A percentile compares a stretch with the other conserved stretches of the same genome.
Conservation (phyloP, 306 rosid species). For the Fragaria nilgerrensis region DNA sequence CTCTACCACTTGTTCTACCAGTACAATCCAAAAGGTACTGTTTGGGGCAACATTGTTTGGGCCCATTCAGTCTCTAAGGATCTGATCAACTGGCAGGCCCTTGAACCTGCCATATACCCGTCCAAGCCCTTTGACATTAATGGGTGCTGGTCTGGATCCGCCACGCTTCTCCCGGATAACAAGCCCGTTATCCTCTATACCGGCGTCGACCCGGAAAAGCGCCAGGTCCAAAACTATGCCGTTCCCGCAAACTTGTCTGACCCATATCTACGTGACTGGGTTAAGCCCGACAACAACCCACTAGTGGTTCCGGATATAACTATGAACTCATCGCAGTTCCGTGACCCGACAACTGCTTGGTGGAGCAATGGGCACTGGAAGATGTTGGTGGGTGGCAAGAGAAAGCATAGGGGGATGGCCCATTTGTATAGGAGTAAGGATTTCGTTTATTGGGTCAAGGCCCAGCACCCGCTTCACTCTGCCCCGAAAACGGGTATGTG, state of each 20-base stretch:
- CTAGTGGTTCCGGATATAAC: constrained; percentile 17
- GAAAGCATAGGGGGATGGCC: constrained; percentile 49
- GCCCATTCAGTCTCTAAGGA: constrained; percentile 84
- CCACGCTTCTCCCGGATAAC: constrained; percentile 60
- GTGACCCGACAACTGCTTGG: constrained; percentile 88
- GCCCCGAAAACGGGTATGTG: constrained; percentile 59
- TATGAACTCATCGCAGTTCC: constrained; percentile 50
- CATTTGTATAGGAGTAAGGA: constrained; percentile 59
- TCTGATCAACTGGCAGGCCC: constrained; percentile 65
- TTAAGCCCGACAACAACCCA: constrained; percentile 66
- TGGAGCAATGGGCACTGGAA: constrained; percentile 58
- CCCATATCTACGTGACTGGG: constrained; percentile 56
- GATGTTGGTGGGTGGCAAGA: constrained; percentile 55
- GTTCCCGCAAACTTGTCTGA: constrained; percentile 58
- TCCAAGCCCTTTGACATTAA: constrained; percentile 67
- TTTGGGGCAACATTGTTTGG: constrained; percentile 97
- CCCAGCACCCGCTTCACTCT: constrained; percentile 72
- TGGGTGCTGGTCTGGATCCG: constrained; percentile 93
- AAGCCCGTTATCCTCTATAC: constrained; percentile 77
- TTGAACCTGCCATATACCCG: constrained; percentile 58
- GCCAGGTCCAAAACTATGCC: constrained; percentile 72
- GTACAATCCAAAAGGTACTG: constrained; percentile 79
- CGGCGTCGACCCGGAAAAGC: constrained; percentile 40
- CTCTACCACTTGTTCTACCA: constrained; percentile 83
- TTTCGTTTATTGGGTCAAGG: constrained; percentile 52